phyloP scores from a whole-genome alignment of 176 grass and related monocot species.

The Rhynchospora breviuscula region DNA sequence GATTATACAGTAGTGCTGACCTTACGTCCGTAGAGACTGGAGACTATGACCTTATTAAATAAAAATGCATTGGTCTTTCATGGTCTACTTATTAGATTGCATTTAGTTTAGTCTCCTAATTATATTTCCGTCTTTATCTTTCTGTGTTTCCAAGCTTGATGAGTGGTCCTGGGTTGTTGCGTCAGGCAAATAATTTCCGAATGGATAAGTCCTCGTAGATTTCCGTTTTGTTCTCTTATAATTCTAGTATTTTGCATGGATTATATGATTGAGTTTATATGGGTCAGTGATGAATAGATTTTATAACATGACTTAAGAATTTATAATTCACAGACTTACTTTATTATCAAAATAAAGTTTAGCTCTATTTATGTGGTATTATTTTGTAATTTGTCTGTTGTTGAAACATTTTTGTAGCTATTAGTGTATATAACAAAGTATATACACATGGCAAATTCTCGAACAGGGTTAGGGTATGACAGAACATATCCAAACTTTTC shows the following conservation, averaged over 20 bases:
- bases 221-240: not conserved
- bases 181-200: not conserved
- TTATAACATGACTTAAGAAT: no score
- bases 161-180: not conserved
- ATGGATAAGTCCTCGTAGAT: not conserved
- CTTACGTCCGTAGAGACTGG: not conserved
- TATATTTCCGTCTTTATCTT: not conserved
- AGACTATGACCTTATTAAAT: not conserved
- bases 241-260: not conserved
- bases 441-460: no score
- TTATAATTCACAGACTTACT: no score
- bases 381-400: no score
- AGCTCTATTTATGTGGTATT: no score
- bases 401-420: no score
- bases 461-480: no score
- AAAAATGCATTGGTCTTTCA: not conserved
- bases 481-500: no score
- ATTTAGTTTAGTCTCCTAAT: not conserved
- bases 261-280: no score
- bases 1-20: not conserved
- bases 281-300: no score
- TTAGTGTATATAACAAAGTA: no score
- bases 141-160: not conserved
- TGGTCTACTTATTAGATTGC: conserved; percentile 3
- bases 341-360: no score